Base-by-base conservation (phyloP, 1,284 basidiomycete genomes). In the Malassezia vespertilionis region DNA sequence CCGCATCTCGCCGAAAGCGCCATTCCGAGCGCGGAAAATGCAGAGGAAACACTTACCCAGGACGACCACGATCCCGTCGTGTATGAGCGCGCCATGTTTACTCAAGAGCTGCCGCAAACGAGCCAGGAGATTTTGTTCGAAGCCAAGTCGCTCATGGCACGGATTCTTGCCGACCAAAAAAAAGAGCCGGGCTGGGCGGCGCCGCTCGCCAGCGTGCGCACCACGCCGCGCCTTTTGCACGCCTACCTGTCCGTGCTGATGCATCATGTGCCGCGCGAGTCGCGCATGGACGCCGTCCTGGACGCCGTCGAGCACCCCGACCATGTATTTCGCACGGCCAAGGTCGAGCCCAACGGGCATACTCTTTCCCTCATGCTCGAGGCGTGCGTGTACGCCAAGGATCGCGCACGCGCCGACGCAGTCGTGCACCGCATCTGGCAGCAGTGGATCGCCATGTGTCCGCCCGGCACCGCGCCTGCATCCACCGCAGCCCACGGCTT, bases 191-290 rank as follows among this genome's bases (percentile, higher is more conserved):
- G 23, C 47, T 28, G 0, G 59, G 64, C 12, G 46, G 56, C 43
- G 31, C 55, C 76, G 73, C 85, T 95, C 69, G 68, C 71, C 2
- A 64, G 75, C 34, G 84, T 91, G 23, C 47, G 68, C 2, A 63
- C 83, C 23, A 79, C 80, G 0, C 59, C 83, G 0, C 75, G 77
- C 1, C 76, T 95, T 7, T 64, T 90, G 55, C 86, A 86, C 62
- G 79, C 87, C 1, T 95, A 86, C 65, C 72, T 95, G 30, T 79
- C 83, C 2, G 82, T 89, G 0, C 78, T 83, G 56, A 69, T 73
- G 42, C 44, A 56, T 4, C 69, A 44, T 74, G 74, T 64, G 59
- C 72, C 12, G 24, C 77, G 0, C 72, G 76, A 2, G 67, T 84
- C 31, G 75, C 77, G 41, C n/a, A 30, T 56, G 4, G 35, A n/a